Conservation (phyloP, 2,329 filamentous ascomycete species). For the Nemania serpens region DNA sequence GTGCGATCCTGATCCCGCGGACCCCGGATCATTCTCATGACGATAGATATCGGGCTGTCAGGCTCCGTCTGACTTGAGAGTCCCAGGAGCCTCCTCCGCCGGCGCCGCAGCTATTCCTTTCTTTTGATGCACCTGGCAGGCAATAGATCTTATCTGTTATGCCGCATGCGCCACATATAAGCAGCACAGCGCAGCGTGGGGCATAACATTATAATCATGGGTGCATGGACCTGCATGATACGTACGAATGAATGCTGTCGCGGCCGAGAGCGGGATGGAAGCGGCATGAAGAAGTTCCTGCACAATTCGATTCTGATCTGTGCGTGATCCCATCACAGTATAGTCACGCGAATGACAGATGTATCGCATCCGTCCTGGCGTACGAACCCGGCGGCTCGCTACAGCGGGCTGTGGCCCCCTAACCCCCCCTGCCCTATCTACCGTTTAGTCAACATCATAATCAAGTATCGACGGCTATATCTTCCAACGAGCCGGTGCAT, state of each 20-base stretch:
- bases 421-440: too few relatives aligned
- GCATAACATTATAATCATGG: too few relatives aligned
- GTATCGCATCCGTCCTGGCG: neutral
- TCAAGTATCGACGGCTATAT: too few relatives aligned
- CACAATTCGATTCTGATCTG: slow-evolving; percentile 13
- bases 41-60: too few relatives aligned
- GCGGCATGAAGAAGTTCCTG: neutral
- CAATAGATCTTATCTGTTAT: neutral
- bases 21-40: too few relatives aligned
- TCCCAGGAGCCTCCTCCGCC: slow-evolving; percentile 1
- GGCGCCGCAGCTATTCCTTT: neutral
- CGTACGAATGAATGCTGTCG: slow-evolving; percentile 8
- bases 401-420: slow-evolving; percentile 1
- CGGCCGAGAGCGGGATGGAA: slow-evolving; percentile 11
- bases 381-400: slow-evolving; percentile 14
- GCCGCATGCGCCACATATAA: slow-evolving; percentile 13
- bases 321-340: slow-evolving; percentile 21
- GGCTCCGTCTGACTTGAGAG: slow-evolving; percentile 10
- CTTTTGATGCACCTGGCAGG: neutral
- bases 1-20: too few relatives aligned
- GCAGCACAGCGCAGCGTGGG: too few relatives aligned
- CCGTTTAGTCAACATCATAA: too few relatives aligned
- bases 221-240: neutral
- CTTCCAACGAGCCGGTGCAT: too few relatives aligned
- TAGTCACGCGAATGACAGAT: neutral